Conservation (phyloP, 306 rosid genomes). For the Vigna hirtella region DNA sequence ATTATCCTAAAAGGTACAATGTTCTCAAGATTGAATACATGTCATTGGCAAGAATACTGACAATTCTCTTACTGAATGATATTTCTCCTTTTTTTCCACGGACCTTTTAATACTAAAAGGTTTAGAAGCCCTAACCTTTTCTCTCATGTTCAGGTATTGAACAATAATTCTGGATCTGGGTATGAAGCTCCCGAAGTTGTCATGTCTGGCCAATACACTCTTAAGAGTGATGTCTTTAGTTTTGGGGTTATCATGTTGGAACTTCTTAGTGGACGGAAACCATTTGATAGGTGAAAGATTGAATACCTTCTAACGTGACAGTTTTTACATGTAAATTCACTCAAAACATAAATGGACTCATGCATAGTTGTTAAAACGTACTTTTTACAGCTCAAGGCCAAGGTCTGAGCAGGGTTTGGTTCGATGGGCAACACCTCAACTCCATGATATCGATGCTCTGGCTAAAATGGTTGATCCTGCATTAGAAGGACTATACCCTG, state of each 20-base stretch:
- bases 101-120: constrained; percentile 14
- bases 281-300: constrained; percentile 83
- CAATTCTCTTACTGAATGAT: constrained; percentile 16
- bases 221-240: constrained; percentile 90
- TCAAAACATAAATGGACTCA: constrained; percentile 14
- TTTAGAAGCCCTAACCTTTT: constrained; percentile 42
- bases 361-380: constrained; percentile 37
- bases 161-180: constrained; percentile 75
- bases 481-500: constrained; percentile 87
- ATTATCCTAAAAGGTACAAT: neutral
- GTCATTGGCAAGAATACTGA: constrained; percentile 1
- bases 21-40: neutral
- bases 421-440: constrained; percentile 99
- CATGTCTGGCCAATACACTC: constrained; percentile 75
- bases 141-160: constrained; percentile 62
- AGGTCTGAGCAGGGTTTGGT: constrained; percentile 93
- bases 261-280: constrained; percentile 92
- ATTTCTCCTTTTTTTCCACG: constrained; percentile 1
- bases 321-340: neutral
- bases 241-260: constrained; percentile 98
- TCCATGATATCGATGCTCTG: constrained; percentile 96
- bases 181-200: constrained; percentile 87
- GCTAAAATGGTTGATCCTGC: constrained; percentile 97
- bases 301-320: neutral
- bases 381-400: constrained; percentile 69